Percentiles rank a stretch among this genome's conserved stretches.
Evolutionary conservation across 768 basidiomycete species (phyloP).

Genomic region (Crassisporium funariophilum): DNA sequence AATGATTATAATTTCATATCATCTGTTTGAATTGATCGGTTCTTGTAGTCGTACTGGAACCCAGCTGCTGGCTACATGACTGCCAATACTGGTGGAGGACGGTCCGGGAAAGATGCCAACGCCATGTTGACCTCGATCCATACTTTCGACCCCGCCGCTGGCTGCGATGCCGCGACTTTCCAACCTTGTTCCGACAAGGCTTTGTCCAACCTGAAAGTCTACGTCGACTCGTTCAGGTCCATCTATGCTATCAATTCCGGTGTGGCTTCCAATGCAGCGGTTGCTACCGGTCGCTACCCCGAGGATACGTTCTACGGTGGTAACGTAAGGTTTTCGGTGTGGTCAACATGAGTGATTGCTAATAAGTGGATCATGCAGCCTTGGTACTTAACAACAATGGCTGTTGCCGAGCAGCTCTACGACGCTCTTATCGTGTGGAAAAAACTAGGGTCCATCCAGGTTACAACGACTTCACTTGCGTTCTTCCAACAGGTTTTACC

Average conservation of each 20-base stretch:
- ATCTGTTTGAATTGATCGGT: slow-evolving; percentile 32
- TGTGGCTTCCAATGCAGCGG: slow-evolving; percentile 49
- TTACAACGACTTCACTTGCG: slow-evolving; percentile 62
- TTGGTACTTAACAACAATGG: slow-evolving; percentile 76
- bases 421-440: slow-evolving; percentile 71
- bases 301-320: slow-evolving; percentile 70
- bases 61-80: slow-evolving; percentile 57
- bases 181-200: slow-evolving; percentile 82
- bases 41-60: slow-evolving; percentile 66
- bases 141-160: slow-evolving; percentile 66
- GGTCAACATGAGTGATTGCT: not conserved
- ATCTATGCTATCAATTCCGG: slow-evolving; percentile 68
- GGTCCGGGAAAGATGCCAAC: slow-evolving; percentile 74
- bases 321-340: slow-evolving; percentile 48
- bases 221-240: slow-evolving; percentile 65
- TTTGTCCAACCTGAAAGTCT: slow-evolving; percentile 64
- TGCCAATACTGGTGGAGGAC: slow-evolving; percentile 71
- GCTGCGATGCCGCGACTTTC: slow-evolving; percentile 72
- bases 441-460: slow-evolving; percentile 44
- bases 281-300: slow-evolving; percentile 71
- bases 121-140: slow-evolving; percentile 69
- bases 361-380: slow-evolving; percentile 46
- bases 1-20: not conserved
- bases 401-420: slow-evolving; percentile 78
- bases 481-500: slow-evolving; percentile 69